Evolutionary conservation across 257 asterid genomes (phyloP), one percentile per base, ranked within the genome.

Genomic region (Verbena officinalis): DNA sequence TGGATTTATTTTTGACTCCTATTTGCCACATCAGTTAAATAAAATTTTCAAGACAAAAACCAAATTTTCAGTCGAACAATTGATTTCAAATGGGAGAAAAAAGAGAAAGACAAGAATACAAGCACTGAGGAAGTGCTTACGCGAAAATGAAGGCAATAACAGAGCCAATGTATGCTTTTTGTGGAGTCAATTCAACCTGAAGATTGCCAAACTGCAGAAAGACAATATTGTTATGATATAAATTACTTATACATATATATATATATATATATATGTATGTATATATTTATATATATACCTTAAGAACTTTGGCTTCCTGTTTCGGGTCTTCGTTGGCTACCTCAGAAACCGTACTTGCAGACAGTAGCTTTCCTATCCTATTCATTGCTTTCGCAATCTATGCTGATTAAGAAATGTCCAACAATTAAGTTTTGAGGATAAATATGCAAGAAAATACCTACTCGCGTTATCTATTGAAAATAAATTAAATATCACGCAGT

Each of bases 331-430:
- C 82, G 52, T 72, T 59, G 52, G 76, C 75, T 19, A 39, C 79
- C 55, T 65, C 74, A 48, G 88, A 11, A 72, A 58, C 80, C 50
- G 86, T 80, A 71, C 68, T 79, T 50, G 79, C 77, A 39, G 95
- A 81, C 62, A 93, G 73, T 54, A 90, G 52, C 63, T 69, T 82
- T 64, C 99, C 99, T 12, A 83, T 68, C 73, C 43, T 72, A 45
- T 75, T 90, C 99, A 93, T 90, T 66, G 59, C 93, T 83, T 82
- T 73, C 64, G 97, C 94, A 81, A 90, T 90, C 99, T 93, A 83
- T 75, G 81, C 82, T 81, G 87, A 75, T 73, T 76, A 73, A 80
- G 61, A 68, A 79, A 45, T 55, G 73, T 65, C 55, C 45, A 39
- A 46, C 76, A 45, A 38, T n/a, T 69, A 46, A 82, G 75, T 51